phyloP scores from a whole-genome alignment of 2,329 filamentous ascomycete genomes.

The Ceratocystis diversiconidia region DNA sequence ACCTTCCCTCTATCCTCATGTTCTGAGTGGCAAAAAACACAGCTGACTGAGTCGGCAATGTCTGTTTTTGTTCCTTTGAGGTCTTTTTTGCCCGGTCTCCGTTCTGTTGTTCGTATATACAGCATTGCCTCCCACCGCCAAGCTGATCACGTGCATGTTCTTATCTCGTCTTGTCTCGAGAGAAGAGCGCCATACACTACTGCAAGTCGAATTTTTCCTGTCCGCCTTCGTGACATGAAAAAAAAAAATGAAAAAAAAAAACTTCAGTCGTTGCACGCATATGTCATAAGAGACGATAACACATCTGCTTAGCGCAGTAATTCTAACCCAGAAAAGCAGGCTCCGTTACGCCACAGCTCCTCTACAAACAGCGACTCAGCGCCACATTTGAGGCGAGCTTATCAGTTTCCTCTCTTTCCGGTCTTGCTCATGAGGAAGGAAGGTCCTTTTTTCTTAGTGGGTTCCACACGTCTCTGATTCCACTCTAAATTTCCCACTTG shows the following conservation, averaged over 20 bases:
- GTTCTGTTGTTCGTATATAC: background rate
- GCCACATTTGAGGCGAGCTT: too few species aligned
- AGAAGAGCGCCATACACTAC: too few species aligned
- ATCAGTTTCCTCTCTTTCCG: too few species aligned
- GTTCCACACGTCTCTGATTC: background rate
- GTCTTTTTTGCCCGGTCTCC: background rate
- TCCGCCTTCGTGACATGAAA: too few species aligned
- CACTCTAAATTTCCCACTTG: background rate
- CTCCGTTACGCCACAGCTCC: too few species aligned
- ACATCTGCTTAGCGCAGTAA: too few species aligned
- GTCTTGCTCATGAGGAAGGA: background rate
- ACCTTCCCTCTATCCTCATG: background rate
- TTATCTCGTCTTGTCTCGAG: background rate
- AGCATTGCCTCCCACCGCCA: background rate
- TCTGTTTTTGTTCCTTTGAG: background rate
- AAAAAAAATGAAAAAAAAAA: too few species aligned
- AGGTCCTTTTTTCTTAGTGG: background rate
- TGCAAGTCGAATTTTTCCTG: too few species aligned
- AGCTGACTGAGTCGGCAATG: background rate
- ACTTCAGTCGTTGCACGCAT: too few species aligned
- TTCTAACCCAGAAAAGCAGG: too few species aligned
- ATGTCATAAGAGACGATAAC: too few species aligned
- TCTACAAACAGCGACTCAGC: too few species aligned
- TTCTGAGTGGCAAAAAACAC: background rate
- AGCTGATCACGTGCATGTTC: background rate